Evolutionary conservation across 2,329 filamentous ascomycete genomes (phyloP), one percentile per base, ranked within the genome.

Genomic region (Zopfia rhizophila): DNA sequence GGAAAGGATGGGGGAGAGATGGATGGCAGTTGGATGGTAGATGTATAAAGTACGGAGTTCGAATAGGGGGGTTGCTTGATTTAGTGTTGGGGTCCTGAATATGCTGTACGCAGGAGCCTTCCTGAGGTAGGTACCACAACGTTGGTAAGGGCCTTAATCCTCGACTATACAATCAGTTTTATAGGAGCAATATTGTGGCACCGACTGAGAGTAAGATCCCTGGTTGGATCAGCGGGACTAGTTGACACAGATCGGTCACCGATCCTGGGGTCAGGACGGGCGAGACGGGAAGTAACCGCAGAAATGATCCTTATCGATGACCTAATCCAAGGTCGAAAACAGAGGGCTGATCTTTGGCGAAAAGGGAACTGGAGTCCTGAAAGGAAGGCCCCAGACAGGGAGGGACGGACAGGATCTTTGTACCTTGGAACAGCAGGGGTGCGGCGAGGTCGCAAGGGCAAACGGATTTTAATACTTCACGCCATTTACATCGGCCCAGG

Each of bases 351-450:
- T 40, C 24, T 25, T 16, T 37, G 25, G 32, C 13, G 23, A 32
- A 43, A n/a, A n/a, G n/a, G n/a, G n/a, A n/a, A n/a, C n/a, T n/a
- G n/a, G n/a, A n/a, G n/a, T n/a, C n/a, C 32, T 24, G 31, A 36
- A 35, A 47, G 14, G 27, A 29, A 24, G 19, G 14, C 32, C 39
- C 39, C 10, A 40, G 38, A 16, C 19, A 32, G 32, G 45, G 53
- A 53, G 62, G 59, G 51, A 45, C 38, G 44, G 16, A 38, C 37
- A 42, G 32, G 38, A 42, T 63, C 59, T 66, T 17, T 68, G 65
- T 67, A 63, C 49, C 42, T 44, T 48, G 38, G 33, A 35, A 28
- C 17, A 18, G 45, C 46, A 38, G 50, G 21, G 45, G 51, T 53
- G 52, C 55, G 52, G 44, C 53, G 41, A 45, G 44, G 52, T 48